Conservation (phyloP, 345 rosid species). For the Euphorbia tirucalli region DNA sequence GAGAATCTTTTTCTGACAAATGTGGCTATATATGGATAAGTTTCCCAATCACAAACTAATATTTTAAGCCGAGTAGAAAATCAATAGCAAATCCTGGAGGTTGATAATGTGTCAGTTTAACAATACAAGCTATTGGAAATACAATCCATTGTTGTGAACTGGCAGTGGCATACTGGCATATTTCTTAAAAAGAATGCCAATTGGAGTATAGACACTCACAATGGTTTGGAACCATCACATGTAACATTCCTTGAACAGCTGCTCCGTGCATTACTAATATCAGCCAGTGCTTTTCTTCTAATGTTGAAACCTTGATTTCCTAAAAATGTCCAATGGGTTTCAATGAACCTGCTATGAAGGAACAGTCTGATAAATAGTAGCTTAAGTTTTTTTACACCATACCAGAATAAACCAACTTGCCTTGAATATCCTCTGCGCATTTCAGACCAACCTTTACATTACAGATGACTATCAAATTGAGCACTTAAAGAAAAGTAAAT, state of each 20-base stretch:
- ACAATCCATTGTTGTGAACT: background rate
- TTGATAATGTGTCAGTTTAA: background rate
- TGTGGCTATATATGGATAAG: background rate
- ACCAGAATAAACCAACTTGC: constrained; percentile 40
- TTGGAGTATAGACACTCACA: constrained; percentile 43
- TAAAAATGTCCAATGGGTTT: constrained; percentile 20
- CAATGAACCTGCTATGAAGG: background rate
- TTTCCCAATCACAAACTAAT: constrained; percentile 1
- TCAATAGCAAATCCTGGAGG: background rate
- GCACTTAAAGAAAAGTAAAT: constrained; percentile 9
- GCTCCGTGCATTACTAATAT: constrained; percentile 59
- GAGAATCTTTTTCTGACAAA: background rate
- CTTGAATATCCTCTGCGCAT: constrained; percentile 38
- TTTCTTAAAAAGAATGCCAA: background rate
- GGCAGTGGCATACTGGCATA: background rate
- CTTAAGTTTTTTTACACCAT: constrained; percentile 17
- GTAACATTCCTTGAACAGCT: constrained; percentile 26
- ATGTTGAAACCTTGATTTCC: constrained; percentile 38
- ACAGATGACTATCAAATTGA: background rate
- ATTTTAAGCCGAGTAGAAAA: background rate
- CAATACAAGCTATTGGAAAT: background rate
- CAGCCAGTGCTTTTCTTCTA: constrained; percentile 70
- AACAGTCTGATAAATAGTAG: background rate
- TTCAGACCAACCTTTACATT: constrained; percentile 38
- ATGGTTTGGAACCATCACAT: constrained; percentile 47